Conservation (phyloP, 2,329 filamentous ascomycete species). For the Sporothrix variecibatus region DNA sequence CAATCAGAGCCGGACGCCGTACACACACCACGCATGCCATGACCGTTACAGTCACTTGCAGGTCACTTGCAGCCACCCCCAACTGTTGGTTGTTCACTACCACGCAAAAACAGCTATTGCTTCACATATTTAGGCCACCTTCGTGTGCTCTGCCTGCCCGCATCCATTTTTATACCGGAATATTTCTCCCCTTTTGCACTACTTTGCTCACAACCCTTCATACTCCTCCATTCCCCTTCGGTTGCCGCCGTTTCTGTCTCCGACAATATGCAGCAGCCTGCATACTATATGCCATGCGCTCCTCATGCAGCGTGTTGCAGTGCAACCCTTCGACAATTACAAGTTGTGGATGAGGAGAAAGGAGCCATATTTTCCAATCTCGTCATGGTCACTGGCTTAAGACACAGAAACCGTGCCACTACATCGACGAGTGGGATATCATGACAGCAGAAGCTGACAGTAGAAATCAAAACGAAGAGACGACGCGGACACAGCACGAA, state of each 20-base stretch:
- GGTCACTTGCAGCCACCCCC: not conserved
- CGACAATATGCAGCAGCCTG: not conserved
- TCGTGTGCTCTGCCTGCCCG: not conserved
- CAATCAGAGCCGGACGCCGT: conserved; percentile 3
- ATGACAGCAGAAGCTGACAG: too few relatives aligned
- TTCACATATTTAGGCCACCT: not conserved
- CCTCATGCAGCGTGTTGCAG: not conserved
- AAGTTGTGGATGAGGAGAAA: not conserved
- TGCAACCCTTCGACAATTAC: not conserved
- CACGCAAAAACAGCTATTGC: not conserved
- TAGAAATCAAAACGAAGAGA: not conserved
- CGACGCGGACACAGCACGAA: not conserved
- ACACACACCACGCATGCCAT: conserved; percentile 9
- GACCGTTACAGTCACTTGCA: not conserved
- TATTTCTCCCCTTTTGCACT: not conserved
- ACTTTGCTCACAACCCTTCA: not conserved
- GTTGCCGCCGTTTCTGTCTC: not conserved
- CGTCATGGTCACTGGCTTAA: not conserved
- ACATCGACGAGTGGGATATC: too few relatives aligned
- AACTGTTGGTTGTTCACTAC: not conserved
- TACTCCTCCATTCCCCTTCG: not conserved
- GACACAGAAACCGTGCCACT: too few relatives aligned
- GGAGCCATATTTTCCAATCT: not conserved
- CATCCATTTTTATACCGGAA: not conserved
- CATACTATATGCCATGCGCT: not conserved